Percentiles rank a stretch among this genome's conserved stretches.
Conservation (phyloP, 306 rosid genomes). For the Erythrophleum fordii region DNA sequence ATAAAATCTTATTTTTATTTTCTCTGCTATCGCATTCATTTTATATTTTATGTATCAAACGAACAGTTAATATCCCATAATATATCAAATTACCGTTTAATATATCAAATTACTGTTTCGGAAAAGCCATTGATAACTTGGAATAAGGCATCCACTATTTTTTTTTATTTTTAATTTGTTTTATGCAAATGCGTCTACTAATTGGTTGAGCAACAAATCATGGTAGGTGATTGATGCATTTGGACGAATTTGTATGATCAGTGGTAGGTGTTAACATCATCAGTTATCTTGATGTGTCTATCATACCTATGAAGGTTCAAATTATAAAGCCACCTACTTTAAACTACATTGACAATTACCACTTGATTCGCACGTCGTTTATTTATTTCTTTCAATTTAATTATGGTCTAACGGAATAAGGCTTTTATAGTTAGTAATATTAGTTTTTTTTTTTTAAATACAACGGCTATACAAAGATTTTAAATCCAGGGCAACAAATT, state of each 20-base stretch:
- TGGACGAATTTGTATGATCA: slow-evolving; percentile 2
- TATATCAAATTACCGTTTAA: too few relatives aligned
- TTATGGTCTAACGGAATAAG: neutral
- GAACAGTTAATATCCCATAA: too few relatives aligned
- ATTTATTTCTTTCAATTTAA: neutral
- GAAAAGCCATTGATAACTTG: too few relatives aligned
- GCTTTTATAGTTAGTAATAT: too few relatives aligned
- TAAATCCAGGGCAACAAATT: too few relatives aligned
- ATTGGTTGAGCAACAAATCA: neutral
- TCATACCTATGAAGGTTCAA: neutral
- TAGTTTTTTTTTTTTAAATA: too few relatives aligned
- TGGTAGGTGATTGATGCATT: slow-evolving; percentile 21
- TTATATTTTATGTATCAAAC: too few relatives aligned
- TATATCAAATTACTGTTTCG: too few relatives aligned
- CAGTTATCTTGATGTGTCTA: neutral
- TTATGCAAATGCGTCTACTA: neutral
- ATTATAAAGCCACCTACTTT: neutral
- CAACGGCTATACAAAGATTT: too few relatives aligned
- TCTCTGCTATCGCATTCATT: too few relatives aligned
- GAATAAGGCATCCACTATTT: neutral
- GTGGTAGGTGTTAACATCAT: slow-evolving; percentile 11
- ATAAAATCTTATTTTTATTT: too few relatives aligned
- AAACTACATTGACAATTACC: neutral
- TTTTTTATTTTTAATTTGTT: neutral
- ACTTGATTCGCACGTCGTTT: neutral